Conservation (phyloP, 1,284 basidiomycete species). For the Irpex lacteus region DNA sequence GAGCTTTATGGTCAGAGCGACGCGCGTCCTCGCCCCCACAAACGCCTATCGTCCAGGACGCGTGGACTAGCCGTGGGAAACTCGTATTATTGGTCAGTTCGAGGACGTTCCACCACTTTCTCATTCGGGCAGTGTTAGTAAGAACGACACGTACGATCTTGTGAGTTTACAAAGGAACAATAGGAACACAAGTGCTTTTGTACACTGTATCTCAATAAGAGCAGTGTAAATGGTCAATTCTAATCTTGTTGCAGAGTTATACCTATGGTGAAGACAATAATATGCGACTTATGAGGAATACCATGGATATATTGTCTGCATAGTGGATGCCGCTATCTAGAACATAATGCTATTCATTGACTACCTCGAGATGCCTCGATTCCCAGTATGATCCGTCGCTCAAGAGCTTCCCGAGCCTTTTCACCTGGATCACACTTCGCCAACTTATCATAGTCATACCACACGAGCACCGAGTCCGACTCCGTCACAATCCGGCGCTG, state of each 20-base stretch:
- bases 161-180: background rate
- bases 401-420: conserved; percentile 30
- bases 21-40: conserved; percentile 12
- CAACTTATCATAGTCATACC: conserved; percentile 72
- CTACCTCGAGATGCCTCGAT: background rate
- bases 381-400: conserved; percentile 25
- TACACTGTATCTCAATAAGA: background rate
- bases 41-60: conserved; percentile 6
- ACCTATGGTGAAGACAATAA: no score
- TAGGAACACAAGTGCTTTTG: background rate
- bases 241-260: no score
- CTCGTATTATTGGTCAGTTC: conserved; percentile 1
- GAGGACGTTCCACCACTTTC: conserved; percentile 5
- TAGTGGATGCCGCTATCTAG: background rate
- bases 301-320: background rate
- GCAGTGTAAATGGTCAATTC: no score
- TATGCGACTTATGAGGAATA: no score
- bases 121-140: background rate
- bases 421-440: conserved; percentile 62
- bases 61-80: conserved; percentile 11
- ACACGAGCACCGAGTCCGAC: conserved; percentile 61
- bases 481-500: conserved; percentile 63
- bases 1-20: conserved; percentile 11
- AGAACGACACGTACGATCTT: background rate
- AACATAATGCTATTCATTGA: background rate